Conservation (phyloP, 805 yeast species). For the Pichia californica region DNA sequence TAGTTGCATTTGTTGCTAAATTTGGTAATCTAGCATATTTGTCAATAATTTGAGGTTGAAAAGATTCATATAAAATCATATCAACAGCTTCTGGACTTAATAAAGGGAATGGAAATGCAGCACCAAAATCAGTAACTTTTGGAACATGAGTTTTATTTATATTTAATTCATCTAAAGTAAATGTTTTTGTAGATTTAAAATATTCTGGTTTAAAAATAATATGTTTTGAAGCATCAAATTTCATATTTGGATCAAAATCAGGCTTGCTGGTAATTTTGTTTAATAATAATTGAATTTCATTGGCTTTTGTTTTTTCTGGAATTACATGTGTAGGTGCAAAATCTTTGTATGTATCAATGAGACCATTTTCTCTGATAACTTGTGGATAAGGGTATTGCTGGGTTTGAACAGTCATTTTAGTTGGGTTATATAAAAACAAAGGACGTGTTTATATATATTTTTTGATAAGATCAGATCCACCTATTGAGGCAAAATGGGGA, state of each 20-base stretch:
- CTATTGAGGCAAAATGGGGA: too few species aligned
- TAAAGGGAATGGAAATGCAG: slow-evolving; percentile 52
- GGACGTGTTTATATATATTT: neutral
- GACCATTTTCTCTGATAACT: slow-evolving; percentile 7
- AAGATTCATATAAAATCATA: slow-evolving; percentile 48
- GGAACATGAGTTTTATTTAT: slow-evolving; percentile 32
- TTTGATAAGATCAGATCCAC: too few species aligned
- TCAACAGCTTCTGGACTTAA: slow-evolving; percentile 52
- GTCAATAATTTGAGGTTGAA: slow-evolving; percentile 36
- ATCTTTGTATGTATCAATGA: slow-evolving; percentile 7
- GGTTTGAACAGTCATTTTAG: neutral
- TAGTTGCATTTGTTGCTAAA: slow-evolving; percentile 25
- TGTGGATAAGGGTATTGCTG: slow-evolving; percentile 9
- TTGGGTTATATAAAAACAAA: neutral
- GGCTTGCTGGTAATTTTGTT: slow-evolving; percentile 18
- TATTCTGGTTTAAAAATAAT: slow-evolving; percentile 27
- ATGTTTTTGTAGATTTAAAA: slow-evolving; percentile 31
- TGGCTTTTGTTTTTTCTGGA: slow-evolving; percentile 24
- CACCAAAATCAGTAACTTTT: slow-evolving; percentile 34
- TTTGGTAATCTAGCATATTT: slow-evolving; percentile 38
- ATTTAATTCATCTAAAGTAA: slow-evolving; percentile 33
- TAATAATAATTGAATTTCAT: slow-evolving; percentile 19
- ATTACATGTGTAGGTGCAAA: slow-evolving; percentile 10
- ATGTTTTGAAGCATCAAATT: slow-evolving; percentile 34
- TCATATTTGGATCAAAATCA: slow-evolving; percentile 22